These are phyloP conservation scores for Diplogelasinospora grovesii DNA, from an alignment of 495 filamentous ascomycete species.

Conservation along the genomic window DNA sequence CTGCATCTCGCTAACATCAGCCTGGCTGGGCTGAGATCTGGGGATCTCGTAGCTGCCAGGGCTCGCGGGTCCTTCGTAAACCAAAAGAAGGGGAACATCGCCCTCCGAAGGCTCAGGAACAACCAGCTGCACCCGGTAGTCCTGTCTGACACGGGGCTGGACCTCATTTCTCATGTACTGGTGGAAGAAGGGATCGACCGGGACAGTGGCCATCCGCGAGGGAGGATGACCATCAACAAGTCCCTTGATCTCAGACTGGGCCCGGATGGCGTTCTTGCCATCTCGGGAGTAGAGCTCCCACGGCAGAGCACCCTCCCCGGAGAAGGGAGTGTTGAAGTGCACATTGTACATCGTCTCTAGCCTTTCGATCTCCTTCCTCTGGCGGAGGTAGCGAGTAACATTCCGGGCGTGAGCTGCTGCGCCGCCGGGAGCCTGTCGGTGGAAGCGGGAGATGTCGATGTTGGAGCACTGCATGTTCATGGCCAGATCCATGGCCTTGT, in stretches of 20 bases:
- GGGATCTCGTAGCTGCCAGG: slow-evolving; percentile 61
- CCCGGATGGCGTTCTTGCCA: slow-evolving; percentile 73
- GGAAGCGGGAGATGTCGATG: slow-evolving; percentile 70
- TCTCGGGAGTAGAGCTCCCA: slow-evolving; percentile 85
- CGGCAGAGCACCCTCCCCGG: slow-evolving; percentile 52
- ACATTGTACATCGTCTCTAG: slow-evolving; percentile 72
- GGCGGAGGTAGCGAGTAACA: slow-evolving; percentile 73
- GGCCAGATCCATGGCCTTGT: slow-evolving; percentile 75
- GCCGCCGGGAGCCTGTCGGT: slow-evolving; percentile 64
- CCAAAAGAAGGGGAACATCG: slow-evolving; percentile 63
- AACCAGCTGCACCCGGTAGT: slow-evolving; percentile 74
- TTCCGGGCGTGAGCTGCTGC: slow-evolving; percentile 72
- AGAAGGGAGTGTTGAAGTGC: slow-evolving; percentile 69
- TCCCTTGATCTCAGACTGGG: slow-evolving; percentile 72
- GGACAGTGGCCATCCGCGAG: slow-evolving; percentile 58
- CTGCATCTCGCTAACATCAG: slow-evolving; percentile 33
- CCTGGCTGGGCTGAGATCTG: slow-evolving; percentile 38
- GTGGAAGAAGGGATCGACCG: slow-evolving; percentile 84
- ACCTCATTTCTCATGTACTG: slow-evolving; percentile 61
- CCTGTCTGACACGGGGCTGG: slow-evolving; percentile 55
- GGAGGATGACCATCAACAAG: slow-evolving; percentile 77
- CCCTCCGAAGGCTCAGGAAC: slow-evolving; percentile 58
- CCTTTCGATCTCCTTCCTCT: slow-evolving; percentile 67
- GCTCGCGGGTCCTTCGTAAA: slow-evolving; percentile 68
- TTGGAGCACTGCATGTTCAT: slow-evolving; percentile 71